A percentile compares a stretch with the other conserved stretches of the same genome.
These are phyloP conservation scores for Metschnikowia dekortorum DNA, from an alignment of 805 yeast genomes.

Conservation along the genomic window DNA sequence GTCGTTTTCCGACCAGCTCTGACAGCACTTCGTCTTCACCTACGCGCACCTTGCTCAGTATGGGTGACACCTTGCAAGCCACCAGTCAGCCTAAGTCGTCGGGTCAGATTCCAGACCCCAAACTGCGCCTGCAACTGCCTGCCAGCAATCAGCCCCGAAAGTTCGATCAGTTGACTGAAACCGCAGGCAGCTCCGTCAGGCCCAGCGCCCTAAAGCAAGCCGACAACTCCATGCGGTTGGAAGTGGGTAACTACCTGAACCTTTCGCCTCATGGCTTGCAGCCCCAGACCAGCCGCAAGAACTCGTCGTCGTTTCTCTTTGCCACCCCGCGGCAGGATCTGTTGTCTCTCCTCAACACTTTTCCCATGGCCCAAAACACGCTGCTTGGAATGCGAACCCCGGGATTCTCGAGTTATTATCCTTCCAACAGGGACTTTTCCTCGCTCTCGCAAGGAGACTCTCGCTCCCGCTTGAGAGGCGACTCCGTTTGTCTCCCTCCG, in stretches of 20 bases:
- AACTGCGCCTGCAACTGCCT: conserved; percentile 13
- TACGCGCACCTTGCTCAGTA: neutral
- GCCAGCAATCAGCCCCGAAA: conserved; percentile 14
- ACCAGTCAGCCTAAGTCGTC: conserved; percentile 3
- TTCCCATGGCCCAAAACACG: conserved; percentile 10
- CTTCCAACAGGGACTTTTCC: conserved; percentile 16
- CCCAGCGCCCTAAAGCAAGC: conserved; percentile 4
- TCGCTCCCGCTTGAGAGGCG: conserved; percentile 30
- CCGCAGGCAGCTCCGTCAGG: neutral
- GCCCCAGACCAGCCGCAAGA: conserved; percentile 10
- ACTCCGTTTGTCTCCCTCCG: conserved; percentile 37
- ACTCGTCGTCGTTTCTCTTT: conserved; percentile 20
- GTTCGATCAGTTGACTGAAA: conserved; percentile 11
- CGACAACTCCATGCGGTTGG: conserved; percentile 10
- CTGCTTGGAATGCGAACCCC: neutral
- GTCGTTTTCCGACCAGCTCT: neutral
- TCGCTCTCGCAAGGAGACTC: conserved; percentile 6
- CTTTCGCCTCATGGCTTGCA: conserved; percentile 6
- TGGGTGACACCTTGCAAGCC: conserved; percentile 15
- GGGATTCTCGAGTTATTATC: conserved; percentile 18
- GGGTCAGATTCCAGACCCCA: conserved; percentile 2
- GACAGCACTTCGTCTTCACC: neutral
- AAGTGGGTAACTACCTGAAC: conserved; percentile 8
- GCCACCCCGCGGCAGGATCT: conserved; percentile 29
- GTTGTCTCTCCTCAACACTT: conserved; percentile 24